Base-by-base conservation (phyloP, 192 early-diverging fungal species). In the Coemansia sp. region DNA sequence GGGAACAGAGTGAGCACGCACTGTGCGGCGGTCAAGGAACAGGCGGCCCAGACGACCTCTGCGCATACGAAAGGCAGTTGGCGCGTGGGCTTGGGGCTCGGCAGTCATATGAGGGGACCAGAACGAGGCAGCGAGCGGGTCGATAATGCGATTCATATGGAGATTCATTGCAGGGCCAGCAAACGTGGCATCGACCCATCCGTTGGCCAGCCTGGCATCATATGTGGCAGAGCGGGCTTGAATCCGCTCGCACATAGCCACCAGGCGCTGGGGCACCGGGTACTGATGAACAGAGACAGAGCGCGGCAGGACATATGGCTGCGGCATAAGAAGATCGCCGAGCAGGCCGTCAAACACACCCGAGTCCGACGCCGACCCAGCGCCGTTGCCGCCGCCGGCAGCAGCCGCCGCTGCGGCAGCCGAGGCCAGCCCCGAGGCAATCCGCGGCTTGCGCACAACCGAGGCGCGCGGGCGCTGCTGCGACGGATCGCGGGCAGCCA, bases 171-270 rank as follows among this genome's bases (percentile, higher is more conserved):
- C 35, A 11, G 38, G 50, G 3, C 38, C 24, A 35, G 62, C 51
- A 56, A 67, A 80, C 3, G 79, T 82, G 21, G 73, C 63, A 36
- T 82, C 79, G 0, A 82, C 71, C 63, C 63, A 73, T 5, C 74
- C 70, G 57, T 16, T 56, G 3, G 36, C 57, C 39, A 68, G 35
- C 53, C 23, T 28, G 2, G 65, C 4, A 40, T 75, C 69, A 43
- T 64, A 50, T n/a, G 45, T 53, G 11, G 58, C 59, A 23, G 50
- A 42, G 0, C 59, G 48, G 5, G 66, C 26, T 13, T 56, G 62
- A 16, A 80, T 69, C 11, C 69, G 68, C 14, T 65, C 73, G 21
- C 57, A 57, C 65, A 80, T 65, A 10, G 62, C 53, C 11, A 36
- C 33, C 42, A 67, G 33, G 9, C 60, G 61, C 31, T 21, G 39